A percentile compares a stretch with the other conserved stretches of the same genome.
Evolutionary conservation across 805 yeast genomes (phyloP).

Genomic region (Pichia eremophila): DNA sequence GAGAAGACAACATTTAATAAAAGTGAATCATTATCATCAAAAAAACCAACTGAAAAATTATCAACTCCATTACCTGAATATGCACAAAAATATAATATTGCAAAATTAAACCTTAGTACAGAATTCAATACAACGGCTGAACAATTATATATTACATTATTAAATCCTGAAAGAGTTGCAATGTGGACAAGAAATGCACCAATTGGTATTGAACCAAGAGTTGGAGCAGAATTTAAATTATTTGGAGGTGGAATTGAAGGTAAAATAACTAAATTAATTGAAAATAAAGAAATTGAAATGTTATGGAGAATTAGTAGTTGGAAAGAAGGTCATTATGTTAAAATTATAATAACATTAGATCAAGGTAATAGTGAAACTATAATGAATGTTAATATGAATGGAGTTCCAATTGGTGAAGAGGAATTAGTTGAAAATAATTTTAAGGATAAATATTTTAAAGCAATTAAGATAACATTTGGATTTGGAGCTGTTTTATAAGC

Average conservation of each 20-base stretch:
- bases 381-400: constrained; percentile 68
- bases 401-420: constrained; percentile 94
- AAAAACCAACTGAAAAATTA: constrained; percentile 1
- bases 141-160: constrained; percentile 68
- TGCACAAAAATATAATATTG: constrained; percentile 67
- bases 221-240: constrained; percentile 54
- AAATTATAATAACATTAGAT: constrained; percentile 52
- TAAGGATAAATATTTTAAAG: constrained; percentile 78
- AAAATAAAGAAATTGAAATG: constrained; percentile 53
- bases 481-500: constrained; percentile 78
- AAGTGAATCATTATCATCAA: not conserved
- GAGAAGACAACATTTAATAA: constrained; percentile 23
- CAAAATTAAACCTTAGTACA: constrained; percentile 68
- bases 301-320: constrained; percentile 85
- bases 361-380: constrained; percentile 82
- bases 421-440: constrained; percentile 78
- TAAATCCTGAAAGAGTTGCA: constrained; percentile 69
- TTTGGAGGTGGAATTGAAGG: constrained; percentile 88
- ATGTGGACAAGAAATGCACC: constrained; percentile 85
- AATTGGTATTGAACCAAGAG: constrained; percentile 41
- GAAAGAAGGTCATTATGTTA: constrained; percentile 78
- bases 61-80: constrained; percentile 7
- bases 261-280: constrained; percentile 48
- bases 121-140: constrained; percentile 82
- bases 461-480: constrained; percentile 88